Conservation (phyloP, 129 eudicot species). For the Lactuca sativa region DNA sequence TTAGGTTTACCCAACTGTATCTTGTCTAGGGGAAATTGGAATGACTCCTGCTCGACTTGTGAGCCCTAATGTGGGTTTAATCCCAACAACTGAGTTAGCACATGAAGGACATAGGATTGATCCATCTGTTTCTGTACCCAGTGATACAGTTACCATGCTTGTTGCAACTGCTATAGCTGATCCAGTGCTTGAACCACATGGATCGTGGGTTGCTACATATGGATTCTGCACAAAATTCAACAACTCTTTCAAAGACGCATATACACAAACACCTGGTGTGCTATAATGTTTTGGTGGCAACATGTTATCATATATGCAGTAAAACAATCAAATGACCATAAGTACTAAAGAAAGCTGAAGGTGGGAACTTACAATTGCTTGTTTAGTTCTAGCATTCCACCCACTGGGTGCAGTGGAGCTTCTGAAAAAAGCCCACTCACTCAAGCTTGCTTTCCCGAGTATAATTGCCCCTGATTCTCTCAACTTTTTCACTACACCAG, state of each 20-base stretch:
- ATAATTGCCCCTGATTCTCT: conserved; percentile 56
- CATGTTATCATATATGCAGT: not conserved
- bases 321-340: not conserved
- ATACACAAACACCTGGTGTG: not conserved
- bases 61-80: conserved; percentile 75
- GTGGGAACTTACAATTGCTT: conserved; percentile 37
- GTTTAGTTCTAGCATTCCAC: conserved; percentile 46
- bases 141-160: conserved; percentile 59
- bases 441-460: conserved; percentile 66
- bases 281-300: not conserved
- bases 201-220: conserved; percentile 45
- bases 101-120: conserved; percentile 65
- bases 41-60: conserved; percentile 70
- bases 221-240: conserved; percentile 60
- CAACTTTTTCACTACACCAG: conserved; percentile 58
- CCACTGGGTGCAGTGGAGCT: conserved; percentile 31
- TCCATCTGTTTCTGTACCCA: conserved; percentile 81
- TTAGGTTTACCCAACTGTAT: conserved; percentile 62
- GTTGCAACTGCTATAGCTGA: conserved; percentile 85
- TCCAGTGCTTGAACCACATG: conserved; percentile 89
- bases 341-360: not conserved
- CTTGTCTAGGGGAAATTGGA: conserved; percentile 69
- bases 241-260: conserved; percentile 14
- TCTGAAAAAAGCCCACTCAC: conserved; percentile 48
- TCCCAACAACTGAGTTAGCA: conserved; percentile 56